Conservation (phyloP, 495 filamentous ascomycete species). For the Podospora tetraspora region DNA sequence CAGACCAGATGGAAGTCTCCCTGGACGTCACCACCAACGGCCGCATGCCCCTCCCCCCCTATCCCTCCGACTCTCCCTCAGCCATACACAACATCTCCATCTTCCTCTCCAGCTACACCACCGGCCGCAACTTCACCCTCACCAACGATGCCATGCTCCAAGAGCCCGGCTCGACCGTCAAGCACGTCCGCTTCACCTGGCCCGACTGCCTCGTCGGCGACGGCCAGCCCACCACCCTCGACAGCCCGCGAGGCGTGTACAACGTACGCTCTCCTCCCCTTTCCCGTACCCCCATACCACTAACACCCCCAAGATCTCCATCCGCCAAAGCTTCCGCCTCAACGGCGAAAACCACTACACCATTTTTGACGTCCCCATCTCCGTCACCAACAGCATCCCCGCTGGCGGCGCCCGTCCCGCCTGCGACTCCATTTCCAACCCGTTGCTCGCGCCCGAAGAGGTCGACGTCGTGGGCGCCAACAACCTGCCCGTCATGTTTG, state of each 20-base stretch:
- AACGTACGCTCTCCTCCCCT: conserved; percentile 34
- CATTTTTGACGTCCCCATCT: conserved; percentile 63
- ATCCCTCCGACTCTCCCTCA: conserved; percentile 42
- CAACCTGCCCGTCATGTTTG: conserved; percentile 39
- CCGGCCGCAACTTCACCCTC: conserved; percentile 61
- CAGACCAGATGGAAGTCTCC: conserved; percentile 59
- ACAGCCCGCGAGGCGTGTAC: conserved; percentile 43
- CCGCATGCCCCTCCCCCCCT: conserved; percentile 53
- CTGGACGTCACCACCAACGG: conserved; percentile 63
- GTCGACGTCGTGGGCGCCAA: conserved; percentile 31
- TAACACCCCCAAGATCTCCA: conserved; percentile 48
- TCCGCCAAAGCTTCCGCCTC: conserved; percentile 61
- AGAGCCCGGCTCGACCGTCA: conserved; percentile 60
- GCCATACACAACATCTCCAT: conserved; percentile 59
- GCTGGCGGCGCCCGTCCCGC: conserved; percentile 34
- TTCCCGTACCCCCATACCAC: background rate
- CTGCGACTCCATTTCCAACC: conserved; percentile 45
- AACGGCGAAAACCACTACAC: conserved; percentile 59
- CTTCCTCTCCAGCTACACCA: conserved; percentile 57
- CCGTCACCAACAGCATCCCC: conserved; percentile 58
- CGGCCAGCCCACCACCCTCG: conserved; percentile 34
- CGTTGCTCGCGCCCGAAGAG: conserved; percentile 36
- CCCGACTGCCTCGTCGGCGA: conserved; percentile 59
- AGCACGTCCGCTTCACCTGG: conserved; percentile 65
- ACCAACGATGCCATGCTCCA: conserved; percentile 59